phyloP scores from a whole-genome alignment of 805 yeast genomes.

The Henningerozyma blattae region DNA sequence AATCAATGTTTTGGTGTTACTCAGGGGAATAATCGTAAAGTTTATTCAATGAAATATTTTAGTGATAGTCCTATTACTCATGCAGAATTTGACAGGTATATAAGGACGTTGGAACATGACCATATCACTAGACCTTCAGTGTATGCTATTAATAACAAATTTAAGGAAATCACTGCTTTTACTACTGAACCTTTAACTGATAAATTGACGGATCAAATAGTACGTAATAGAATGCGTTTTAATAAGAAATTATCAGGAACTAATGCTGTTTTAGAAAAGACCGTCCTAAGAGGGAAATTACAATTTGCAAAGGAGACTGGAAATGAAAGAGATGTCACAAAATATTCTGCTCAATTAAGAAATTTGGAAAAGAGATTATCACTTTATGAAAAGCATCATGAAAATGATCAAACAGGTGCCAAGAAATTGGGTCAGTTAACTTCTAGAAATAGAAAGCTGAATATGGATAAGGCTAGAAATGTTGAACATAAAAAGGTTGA shows the following conservation, averaged over 20 bases:
- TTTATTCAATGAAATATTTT: conserved; percentile 65
- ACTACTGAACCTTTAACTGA: conserved; percentile 56
- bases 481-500: conserved; percentile 63
- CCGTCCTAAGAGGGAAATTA: conserved; percentile 59
- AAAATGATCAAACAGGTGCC: conserved; percentile 29
- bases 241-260: conserved; percentile 48
- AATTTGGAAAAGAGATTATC: conserved; percentile 29
- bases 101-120: conserved; percentile 45
- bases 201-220: conserved; percentile 65
- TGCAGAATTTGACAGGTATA: conserved; percentile 66
- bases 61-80: conserved; percentile 64
- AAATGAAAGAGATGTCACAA: conserved; percentile 31
- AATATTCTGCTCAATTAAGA: conserved; percentile 36
- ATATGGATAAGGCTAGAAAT: conserved; percentile 61
- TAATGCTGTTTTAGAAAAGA: conserved; percentile 65
- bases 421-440: conserved; percentile 57
- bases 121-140: conserved; percentile 39
- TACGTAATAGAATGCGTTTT: conserved; percentile 55
- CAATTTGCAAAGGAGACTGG: conserved; percentile 59
- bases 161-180: conserved; percentile 48
- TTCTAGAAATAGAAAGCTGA: conserved; percentile 73
- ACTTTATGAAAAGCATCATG: conserved; percentile 27
- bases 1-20: conserved; percentile 57
- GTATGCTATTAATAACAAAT: conserved; percentile 54
- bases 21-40: conserved; percentile 70